Evolutionary conservation across 257 asterid genomes (phyloP), one percentile per base, ranked within the genome.

Genomic region (Nicotiana knightiana): DNA sequence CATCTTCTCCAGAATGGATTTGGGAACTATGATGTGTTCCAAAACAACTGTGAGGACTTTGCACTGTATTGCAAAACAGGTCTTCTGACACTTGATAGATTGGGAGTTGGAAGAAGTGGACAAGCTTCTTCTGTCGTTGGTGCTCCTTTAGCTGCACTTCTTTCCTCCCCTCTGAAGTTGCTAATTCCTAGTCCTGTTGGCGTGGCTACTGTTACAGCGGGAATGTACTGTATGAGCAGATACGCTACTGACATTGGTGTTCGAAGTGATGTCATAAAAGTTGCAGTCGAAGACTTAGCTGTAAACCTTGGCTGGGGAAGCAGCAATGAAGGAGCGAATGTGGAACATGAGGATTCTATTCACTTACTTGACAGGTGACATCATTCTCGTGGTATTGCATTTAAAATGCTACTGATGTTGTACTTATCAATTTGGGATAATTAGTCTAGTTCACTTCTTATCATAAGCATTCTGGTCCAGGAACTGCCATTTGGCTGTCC

Each of bases 31-130:
- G 92, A 96, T 3, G 92, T 93, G 15, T 94, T 94, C 53, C 97
- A 94, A 26, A 96, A 94, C 89, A 96, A 96, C 88, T 96, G 99
- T 9, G 98, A 96, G 92, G 98, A 96, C 82, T 96, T 96, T 43
- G 91, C 99, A 7, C n/a, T 96, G 61, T 96, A 96, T 67, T 96
- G 98, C 92, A 96, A 94, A 80, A 96, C 99, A 0, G 99, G 98
- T 4, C 97, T 96, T 35, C 84, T 96, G 71, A 90, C 93, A 15
- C 81, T 93, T 8, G 99, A 96, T 61, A 89, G 95, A 15, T 81
- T 86, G 5, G 97, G 97, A 1, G 91, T 94, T 15, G 99, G 99
- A 53, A 87, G 97, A 81, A 96, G 99, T 33, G 98, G 97, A 8
- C 98, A 96, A 80, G 99, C 98, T 77, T 93, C 98, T 10, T 90